Evolutionary conservation across 2,329 filamentous ascomycete genomes (phyloP).

Genomic region (Fusarium anthophilum): DNA sequence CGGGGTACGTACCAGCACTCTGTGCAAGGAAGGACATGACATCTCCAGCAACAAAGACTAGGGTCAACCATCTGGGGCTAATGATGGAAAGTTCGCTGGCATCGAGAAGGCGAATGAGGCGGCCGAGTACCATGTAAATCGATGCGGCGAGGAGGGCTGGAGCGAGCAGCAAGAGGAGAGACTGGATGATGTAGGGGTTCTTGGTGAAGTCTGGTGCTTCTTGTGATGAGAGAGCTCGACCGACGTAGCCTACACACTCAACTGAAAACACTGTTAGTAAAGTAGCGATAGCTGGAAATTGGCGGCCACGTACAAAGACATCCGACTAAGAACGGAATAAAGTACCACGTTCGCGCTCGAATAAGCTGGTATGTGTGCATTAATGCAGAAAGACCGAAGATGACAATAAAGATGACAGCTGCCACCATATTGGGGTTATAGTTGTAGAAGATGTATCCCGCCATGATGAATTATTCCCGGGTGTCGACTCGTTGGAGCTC

Average conservation of each 20-base stretch:
- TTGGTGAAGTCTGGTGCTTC: conserved; percentile 51
- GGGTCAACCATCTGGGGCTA: conserved; percentile 56
- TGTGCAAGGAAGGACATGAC: conserved; percentile 55
- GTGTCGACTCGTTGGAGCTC: background rate
- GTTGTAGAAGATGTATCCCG: conserved; percentile 51
- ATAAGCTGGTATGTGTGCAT: conserved; percentile 54
- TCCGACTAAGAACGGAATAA: conserved; percentile 62
- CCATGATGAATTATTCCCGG: conserved; percentile 19
- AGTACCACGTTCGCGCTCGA: conserved; percentile 59
- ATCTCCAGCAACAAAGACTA: conserved; percentile 61
- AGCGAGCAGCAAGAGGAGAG: conserved; percentile 49
- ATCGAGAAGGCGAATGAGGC: conserved; percentile 51
- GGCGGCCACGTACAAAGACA: conserved; percentile 54
- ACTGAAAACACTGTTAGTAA: conserved; percentile 27
- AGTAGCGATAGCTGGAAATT: no score
- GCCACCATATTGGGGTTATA: conserved; percentile 57
- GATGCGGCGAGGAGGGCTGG: conserved; percentile 56
- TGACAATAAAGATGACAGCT: conserved; percentile 53
- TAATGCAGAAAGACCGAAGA: conserved; percentile 52
- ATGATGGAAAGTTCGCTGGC: conserved; percentile 55
- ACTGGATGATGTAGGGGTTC: conserved; percentile 53
- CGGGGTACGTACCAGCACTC: conserved; percentile 35
- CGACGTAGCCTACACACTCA: conserved; percentile 53
- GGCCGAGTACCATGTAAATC: conserved; percentile 59
- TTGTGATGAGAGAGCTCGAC: conserved; percentile 56